These are phyloP conservation scores for Simmondsia chinensis DNA, from an alignment of 148 eudicot species.

Conservation along the genomic window DNA sequence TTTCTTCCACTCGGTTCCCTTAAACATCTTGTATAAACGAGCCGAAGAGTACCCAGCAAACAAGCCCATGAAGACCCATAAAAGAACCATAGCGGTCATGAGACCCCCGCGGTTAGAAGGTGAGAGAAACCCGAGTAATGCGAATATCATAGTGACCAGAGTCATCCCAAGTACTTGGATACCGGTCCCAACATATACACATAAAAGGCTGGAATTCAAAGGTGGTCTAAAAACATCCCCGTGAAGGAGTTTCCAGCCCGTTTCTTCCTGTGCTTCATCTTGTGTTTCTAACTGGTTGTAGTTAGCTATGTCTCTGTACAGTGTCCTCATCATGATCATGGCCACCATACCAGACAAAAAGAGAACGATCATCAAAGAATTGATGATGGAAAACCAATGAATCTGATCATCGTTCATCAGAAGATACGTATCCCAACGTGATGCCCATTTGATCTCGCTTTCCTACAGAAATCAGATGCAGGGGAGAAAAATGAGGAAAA, in stretches of 20 bases:
- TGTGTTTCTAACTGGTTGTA: conserved; percentile 46
- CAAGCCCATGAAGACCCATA: conserved; percentile 48
- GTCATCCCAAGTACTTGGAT: conserved; percentile 44
- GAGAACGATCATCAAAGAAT: conserved; percentile 41
- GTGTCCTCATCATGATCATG: conserved; percentile 58
- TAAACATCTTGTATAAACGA: conserved; percentile 47
- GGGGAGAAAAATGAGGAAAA: conserved; percentile 10
- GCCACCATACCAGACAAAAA: conserved; percentile 52
- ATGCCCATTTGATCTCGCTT: conserved; percentile 48
- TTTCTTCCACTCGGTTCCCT: conserved; percentile 45
- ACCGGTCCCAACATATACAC: conserved; percentile 46
- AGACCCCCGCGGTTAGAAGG: conserved; percentile 57
- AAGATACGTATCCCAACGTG: conserved; percentile 50
- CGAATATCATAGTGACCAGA: conserved; percentile 43
- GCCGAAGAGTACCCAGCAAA: conserved; percentile 50
- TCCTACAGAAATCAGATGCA: conserved; percentile 21
- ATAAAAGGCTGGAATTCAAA: conserved; percentile 28
- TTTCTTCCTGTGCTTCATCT: conserved; percentile 50
- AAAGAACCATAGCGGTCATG: conserved; percentile 55
- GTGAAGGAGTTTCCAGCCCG: conserved; percentile 47
- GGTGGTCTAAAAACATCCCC: conserved; percentile 50
- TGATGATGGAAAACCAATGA: conserved; percentile 48
- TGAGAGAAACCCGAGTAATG: conserved; percentile 42
- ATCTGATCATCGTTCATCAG: conserved; percentile 50
- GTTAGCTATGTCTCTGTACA: conserved; percentile 43